Conservation (phyloP, 345 rosid species). For the Hibiscus tridactylites region DNA sequence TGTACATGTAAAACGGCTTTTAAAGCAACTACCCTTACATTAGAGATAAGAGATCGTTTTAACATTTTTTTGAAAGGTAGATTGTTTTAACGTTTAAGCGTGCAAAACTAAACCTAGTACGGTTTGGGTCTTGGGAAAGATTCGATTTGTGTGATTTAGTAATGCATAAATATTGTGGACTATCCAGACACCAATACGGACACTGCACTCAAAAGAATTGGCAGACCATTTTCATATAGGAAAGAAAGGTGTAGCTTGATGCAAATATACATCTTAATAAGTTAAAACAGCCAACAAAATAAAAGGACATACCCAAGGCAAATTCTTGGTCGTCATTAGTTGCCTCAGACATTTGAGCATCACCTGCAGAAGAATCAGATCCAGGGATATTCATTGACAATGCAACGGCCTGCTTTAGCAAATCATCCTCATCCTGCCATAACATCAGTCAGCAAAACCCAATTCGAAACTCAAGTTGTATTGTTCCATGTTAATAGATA, state of each 20-base stretch:
- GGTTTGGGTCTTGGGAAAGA: background rate
- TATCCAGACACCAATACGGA: background rate
- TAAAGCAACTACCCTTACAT: background rate
- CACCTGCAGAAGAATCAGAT: constrained; percentile 30
- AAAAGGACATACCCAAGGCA: constrained; percentile 48
- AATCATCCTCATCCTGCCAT: constrained; percentile 44
- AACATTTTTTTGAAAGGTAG: too few relatives aligned
- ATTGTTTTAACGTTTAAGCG: too few relatives aligned
- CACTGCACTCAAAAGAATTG: background rate
- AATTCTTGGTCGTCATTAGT: constrained; percentile 51
- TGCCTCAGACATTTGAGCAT: constrained; percentile 60
- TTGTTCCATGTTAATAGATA: background rate
- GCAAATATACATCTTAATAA: background rate
- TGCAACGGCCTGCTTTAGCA: constrained; percentile 58
- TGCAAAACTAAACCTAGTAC: background rate
- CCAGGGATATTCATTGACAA: constrained; percentile 42
- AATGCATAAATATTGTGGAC: background rate
- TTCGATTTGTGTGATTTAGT: background rate
- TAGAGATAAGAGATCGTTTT: background rate
- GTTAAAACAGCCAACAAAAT: background rate
- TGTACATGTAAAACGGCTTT: background rate
- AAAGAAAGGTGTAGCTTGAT: background rate
- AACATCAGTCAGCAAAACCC: constrained; percentile 3
- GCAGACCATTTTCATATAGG: background rate
- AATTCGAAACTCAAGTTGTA: background rate